Evolutionary conservation across 805 yeast species (phyloP).

Genomic region (Metschnikowia gelsemii): DNA sequence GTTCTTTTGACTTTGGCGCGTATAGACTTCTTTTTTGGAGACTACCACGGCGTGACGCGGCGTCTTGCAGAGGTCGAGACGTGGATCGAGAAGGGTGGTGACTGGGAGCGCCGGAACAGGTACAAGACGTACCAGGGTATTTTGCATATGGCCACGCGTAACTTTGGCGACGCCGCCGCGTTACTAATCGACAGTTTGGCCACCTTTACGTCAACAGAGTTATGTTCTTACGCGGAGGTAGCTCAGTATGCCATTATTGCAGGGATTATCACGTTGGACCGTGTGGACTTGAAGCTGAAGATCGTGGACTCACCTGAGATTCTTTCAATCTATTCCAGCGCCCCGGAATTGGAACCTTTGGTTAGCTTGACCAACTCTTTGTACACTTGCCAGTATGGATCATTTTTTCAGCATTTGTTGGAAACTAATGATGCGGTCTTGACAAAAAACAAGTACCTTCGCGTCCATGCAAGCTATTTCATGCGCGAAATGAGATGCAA

Average conservation of each 20-base stretch:
- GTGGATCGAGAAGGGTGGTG: slow-evolving; percentile 94
- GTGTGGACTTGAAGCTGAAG: slow-evolving; percentile 80
- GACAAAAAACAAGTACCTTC: slow-evolving; percentile 59
- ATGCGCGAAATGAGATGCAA: slow-evolving; percentile 91
- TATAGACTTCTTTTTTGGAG: slow-evolving; percentile 86
- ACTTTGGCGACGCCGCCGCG: slow-evolving; percentile 81
- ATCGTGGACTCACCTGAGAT: slow-evolving; percentile 94
- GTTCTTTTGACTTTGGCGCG: slow-evolving; percentile 77
- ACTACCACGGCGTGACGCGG: slow-evolving; percentile 64
- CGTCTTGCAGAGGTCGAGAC: slow-evolving; percentile 70
- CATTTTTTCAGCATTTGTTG: slow-evolving; percentile 73
- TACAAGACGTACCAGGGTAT: slow-evolving; percentile 90
- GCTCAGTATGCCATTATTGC: slow-evolving; percentile 85
- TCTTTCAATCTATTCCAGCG: slow-evolving; percentile 70
- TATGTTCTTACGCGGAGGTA: slow-evolving; percentile 84
- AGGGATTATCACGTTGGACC: slow-evolving; percentile 79
- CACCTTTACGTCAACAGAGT: slow-evolving; percentile 90
- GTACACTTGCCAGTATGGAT: slow-evolving; percentile 82
- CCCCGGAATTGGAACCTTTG: slow-evolving; percentile 74
- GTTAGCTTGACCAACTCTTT: slow-evolving; percentile 80
- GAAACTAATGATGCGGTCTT: slow-evolving; percentile 75
- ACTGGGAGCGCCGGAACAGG: slow-evolving; percentile 97
- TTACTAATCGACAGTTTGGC: slow-evolving; percentile 87
- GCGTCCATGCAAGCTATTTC: slow-evolving; percentile 78
- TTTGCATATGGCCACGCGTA: slow-evolving; percentile 78